Conservation (phyloP, 139 green algal genomes). For the Parachlorella kessleri region DNA sequence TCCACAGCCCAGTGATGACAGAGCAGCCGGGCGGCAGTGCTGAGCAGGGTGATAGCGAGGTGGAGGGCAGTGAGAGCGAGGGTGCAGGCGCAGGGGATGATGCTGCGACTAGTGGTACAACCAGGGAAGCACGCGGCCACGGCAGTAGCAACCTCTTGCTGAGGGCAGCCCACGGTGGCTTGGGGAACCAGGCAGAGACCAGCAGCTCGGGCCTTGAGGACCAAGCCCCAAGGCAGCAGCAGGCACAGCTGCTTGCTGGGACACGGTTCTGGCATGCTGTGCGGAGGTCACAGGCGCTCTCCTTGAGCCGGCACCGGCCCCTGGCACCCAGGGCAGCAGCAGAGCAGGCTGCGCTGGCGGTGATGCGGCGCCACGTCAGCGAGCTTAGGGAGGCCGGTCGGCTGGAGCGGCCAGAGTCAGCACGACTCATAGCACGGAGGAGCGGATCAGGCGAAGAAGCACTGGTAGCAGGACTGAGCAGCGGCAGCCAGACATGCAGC, state of each 20-base stretch:
- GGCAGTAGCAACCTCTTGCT: no score
- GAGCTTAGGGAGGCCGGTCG: neutral
- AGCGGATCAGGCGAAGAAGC: no score
- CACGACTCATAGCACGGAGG: neutral
- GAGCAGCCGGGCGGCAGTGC: neutral
- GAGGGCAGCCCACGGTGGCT: no score
- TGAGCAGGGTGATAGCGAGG: no score
- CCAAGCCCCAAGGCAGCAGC: no score
- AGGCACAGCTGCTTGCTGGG: no score
- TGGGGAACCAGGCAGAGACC: no score
- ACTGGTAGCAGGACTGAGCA: no score
- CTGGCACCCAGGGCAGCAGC: conserved; percentile 11
- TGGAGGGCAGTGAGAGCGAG: no score
- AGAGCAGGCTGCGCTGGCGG: neutral
- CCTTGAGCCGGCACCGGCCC: conserved; percentile 29
- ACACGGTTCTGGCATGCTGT: conserved; percentile 22
- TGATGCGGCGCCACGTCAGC: conserved; percentile 1
- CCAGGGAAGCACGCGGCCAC: no score
- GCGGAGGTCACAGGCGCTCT: conserved; percentile 35
- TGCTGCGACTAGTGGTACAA: neutral
- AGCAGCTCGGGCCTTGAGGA: neutral
- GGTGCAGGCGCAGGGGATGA: neutral
- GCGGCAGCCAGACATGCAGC: no score
- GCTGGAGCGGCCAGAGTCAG: neutral
- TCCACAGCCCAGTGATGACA: no score